Evolutionary conservation across 1,139 yeast genomes (phyloP).

Genomic region (Zygosaccharomyces pseudobailii): DNA sequence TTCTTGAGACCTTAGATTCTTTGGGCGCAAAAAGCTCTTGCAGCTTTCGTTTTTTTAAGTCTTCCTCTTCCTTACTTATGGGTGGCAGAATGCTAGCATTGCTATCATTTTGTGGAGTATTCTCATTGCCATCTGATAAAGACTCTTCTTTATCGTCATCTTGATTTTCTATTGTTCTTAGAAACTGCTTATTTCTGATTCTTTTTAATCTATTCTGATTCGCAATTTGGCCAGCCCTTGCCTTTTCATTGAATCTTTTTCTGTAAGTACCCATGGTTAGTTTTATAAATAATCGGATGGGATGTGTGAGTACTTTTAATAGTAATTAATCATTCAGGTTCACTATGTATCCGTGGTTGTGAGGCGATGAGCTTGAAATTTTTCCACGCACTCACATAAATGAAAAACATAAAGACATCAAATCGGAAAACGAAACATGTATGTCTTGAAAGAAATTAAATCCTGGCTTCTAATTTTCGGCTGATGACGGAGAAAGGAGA

Average conservation of each 20-base stretch:
- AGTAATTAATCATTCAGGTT: background rate
- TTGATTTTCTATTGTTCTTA: constrained; percentile 43
- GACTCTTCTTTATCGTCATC: constrained; percentile 14
- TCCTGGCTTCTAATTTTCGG: background rate
- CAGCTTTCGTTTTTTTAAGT: constrained; percentile 59
- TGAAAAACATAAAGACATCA: background rate
- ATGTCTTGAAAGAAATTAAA: background rate
- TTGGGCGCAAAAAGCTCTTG: constrained; percentile 50
- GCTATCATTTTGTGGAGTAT: constrained; percentile 38
- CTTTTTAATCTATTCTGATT: constrained; percentile 67
- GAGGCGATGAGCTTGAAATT: constrained; percentile 26
- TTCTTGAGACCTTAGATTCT: constrained; percentile 60
- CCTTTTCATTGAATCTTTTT: constrained; percentile 78
- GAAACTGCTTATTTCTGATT: constrained; percentile 65
- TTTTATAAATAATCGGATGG: background rate
- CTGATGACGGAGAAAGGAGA: constrained; percentile 23
- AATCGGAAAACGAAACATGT: background rate
- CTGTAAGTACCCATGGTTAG: constrained; percentile 71
- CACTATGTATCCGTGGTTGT: too few species aligned
- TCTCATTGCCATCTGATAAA: constrained; percentile 17
- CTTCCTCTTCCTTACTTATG: constrained; percentile 49
- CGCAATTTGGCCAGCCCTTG: constrained; percentile 78
- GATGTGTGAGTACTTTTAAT: background rate
- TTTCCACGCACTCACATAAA: constrained; percentile 5
- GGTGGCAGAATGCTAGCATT: constrained; percentile 59